Base-by-base conservation (phyloP, 2,329 filamentous ascomycete species). In the Phialophora tarda region DNA sequence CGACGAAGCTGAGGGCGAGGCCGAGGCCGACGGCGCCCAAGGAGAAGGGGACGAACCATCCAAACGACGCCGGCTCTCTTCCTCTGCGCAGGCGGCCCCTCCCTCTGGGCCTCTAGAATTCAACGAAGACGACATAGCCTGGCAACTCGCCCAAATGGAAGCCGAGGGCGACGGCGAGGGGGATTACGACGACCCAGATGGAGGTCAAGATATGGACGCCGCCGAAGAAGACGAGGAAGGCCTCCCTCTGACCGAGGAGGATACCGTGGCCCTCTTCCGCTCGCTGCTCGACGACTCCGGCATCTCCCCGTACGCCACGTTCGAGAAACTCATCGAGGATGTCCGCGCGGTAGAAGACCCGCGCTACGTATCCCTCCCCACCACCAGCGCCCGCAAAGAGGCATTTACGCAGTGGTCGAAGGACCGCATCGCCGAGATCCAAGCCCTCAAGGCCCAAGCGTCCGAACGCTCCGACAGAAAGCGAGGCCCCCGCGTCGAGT, bases 81-180 rank as follows among this genome's bases (percentile, higher is more conserved):
- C 82, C 68, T 81, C 78, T 66, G 24, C 44, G 5, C 44, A 41
- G 24, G 70, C 73, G 80, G 12, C 79, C 84, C 12, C 65, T 55
- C 38, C 78, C 80, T 54, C 83, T 1, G 79, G 77, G 0, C 83
- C 86, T 0, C 80, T 95, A 7, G 94, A 97, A 73, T 96, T 97
- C 74, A 91, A 91, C 63, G 95, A 98, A 77, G 94, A 93, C 61
- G 95, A 99, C 74, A 96, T 99, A 73, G 93, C 92, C 41, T 93
- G 89, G 75, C 95, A 99, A 75, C 83, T 99, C 12, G 91, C 91
- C 61, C 89, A 91, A 28, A 96, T 97, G 91, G 92, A 91, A 62
- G 91, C 88, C 0, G 90, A 93, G 74, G 92, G 92, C 74, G 88
- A 89, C 67, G 75, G 89, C 65, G 88, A 89, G 68, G 92, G 90